Evolutionary conservation across 2,329 filamentous ascomycete species (phyloP).

Genomic region (Neofusicoccum ribis): DNA sequence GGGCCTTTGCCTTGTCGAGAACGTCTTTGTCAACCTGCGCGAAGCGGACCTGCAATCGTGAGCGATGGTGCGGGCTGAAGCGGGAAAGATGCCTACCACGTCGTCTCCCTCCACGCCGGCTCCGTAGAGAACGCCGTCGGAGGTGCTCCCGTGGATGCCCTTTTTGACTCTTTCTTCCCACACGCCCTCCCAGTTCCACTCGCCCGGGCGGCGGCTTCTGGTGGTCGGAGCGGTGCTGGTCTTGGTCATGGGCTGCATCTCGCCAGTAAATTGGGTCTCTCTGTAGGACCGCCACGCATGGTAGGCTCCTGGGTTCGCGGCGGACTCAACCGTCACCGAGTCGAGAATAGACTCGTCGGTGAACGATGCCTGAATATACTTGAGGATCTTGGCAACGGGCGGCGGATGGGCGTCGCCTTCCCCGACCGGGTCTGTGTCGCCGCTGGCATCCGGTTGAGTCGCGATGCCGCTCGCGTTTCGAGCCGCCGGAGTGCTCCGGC

Average conservation of each 20-base stretch:
- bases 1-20: slow-evolving; percentile 32
- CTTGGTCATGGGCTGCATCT: slow-evolving; percentile 13
- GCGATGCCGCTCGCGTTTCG: slow-evolving; percentile 30
- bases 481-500: slow-evolving; percentile 26
- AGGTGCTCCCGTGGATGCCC: slow-evolving; percentile 73
- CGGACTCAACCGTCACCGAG: slow-evolving; percentile 73
- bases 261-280: slow-evolving; percentile 14
- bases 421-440: slow-evolving; percentile 20
- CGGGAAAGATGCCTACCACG: slow-evolving; percentile 54
- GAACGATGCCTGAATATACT: slow-evolving; percentile 82
- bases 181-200: slow-evolving; percentile 98
- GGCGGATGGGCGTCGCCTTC: slow-evolving; percentile 20
- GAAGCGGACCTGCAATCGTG: slow-evolving; percentile 40
- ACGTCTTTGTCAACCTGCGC: slow-evolving; percentile 36
- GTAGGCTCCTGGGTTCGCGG: slow-evolving; percentile 89
- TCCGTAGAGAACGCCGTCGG: slow-evolving; percentile 78
- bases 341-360: slow-evolving; percentile 76
- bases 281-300: slow-evolving; percentile 85
- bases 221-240: slow-evolving; percentile 33
- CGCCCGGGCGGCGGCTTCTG: slow-evolving; percentile 65
- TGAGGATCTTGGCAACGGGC: slow-evolving; percentile 60
- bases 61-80: not conserved
- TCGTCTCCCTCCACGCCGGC: slow-evolving; percentile 64
- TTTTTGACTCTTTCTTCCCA: slow-evolving; percentile 89
- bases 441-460: slow-evolving; percentile 1